Percentiles rank a stretch among this genome's conserved stretches.
These are phyloP conservation scores for Schwanniomyces vanrijiae DNA, from an alignment of 805 yeast genomes.

Conservation along the genomic window DNA sequence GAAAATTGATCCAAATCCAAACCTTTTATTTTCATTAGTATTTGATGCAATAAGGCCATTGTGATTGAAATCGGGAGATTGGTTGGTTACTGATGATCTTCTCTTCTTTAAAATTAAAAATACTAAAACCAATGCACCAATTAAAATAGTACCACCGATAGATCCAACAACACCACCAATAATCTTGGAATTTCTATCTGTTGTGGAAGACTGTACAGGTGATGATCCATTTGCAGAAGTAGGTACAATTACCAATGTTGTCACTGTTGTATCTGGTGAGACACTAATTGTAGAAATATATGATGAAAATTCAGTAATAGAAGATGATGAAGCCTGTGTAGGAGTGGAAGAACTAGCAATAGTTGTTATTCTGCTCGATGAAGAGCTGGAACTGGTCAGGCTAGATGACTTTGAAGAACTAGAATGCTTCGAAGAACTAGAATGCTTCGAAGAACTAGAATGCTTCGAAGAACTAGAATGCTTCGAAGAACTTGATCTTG, in stretches of 20 bases:
- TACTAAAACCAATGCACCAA: conserved; percentile 35
- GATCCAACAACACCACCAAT: conserved; percentile 49
- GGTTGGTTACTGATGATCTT: conserved; percentile 32
- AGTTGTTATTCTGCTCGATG: not conserved
- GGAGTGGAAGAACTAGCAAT: not conserved
- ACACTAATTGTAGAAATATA: conserved; percentile 9
- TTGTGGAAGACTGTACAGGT: conserved; percentile 11
- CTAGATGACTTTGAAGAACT: conserved; percentile 4
- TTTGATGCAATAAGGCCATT: conserved; percentile 18
- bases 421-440: conserved; percentile 1
- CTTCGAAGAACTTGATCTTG: not conserved
- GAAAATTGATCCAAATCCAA: conserved; percentile 30
- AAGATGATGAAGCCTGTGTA: not conserved
- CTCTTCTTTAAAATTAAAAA: conserved; percentile 36
- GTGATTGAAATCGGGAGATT: conserved; percentile 44
- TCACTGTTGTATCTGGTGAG: conserved; percentile 25
- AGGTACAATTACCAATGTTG: conserved; percentile 39
- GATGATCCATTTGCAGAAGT: conserved; percentile 23
- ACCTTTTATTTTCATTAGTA: conserved; percentile 4
- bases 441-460: no score
- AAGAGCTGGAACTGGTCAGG: not conserved
- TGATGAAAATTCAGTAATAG: not conserved
- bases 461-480: conserved; percentile 6
- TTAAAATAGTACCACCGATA: conserved; percentile 44
- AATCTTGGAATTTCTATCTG: conserved; percentile 30